Conservation (phyloP, 2,329 filamentous ascomycete species). For the Coniosporium tulheliwenetii region DNA sequence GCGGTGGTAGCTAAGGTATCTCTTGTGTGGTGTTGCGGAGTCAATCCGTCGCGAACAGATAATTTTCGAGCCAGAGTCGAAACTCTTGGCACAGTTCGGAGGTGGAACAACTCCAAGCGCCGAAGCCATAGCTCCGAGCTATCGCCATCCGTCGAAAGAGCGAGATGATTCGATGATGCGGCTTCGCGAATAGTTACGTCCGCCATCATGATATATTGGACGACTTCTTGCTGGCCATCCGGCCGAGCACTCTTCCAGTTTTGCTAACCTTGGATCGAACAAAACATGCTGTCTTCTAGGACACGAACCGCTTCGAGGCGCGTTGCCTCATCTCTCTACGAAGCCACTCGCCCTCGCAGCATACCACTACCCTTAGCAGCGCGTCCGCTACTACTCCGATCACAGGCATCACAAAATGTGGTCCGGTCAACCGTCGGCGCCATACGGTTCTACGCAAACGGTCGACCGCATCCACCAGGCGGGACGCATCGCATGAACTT, state of each 20-base stretch:
- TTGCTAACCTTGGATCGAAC: background rate
- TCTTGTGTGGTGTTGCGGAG: too few species aligned
- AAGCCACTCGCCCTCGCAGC: background rate
- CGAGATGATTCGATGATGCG: too few species aligned
- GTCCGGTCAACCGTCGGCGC: slow-evolving; percentile 3
- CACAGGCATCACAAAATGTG: slow-evolving; percentile 6
- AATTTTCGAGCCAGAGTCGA: too few species aligned
- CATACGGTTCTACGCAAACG: slow-evolving; percentile 38
- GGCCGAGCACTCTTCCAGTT: background rate
- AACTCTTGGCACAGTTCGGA: too few species aligned
- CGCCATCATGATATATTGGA: too few species aligned
- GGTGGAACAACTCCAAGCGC: too few species aligned
- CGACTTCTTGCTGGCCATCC: too few species aligned
- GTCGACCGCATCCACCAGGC: slow-evolving; percentile 68
- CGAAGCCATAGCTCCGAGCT: too few species aligned
- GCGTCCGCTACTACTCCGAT: slow-evolving; percentile 1
- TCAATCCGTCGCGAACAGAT: too few species aligned
- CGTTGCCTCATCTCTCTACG: slow-evolving; percentile 4
- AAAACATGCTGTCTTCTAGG: slow-evolving; percentile 8
- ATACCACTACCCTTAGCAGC: background rate
- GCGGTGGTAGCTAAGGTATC: too few species aligned
- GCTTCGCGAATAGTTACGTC: too few species aligned
- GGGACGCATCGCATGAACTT: slow-evolving; percentile 92
- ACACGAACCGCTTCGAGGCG: slow-evolving; percentile 14
- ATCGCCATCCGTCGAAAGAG: too few species aligned